A percentile compares a stretch with the other conserved stretches of the same genome.
phyloP scores from a whole-genome alignment of 148 eudicot genomes.

The Fagopyrum homotropicum region DNA sequence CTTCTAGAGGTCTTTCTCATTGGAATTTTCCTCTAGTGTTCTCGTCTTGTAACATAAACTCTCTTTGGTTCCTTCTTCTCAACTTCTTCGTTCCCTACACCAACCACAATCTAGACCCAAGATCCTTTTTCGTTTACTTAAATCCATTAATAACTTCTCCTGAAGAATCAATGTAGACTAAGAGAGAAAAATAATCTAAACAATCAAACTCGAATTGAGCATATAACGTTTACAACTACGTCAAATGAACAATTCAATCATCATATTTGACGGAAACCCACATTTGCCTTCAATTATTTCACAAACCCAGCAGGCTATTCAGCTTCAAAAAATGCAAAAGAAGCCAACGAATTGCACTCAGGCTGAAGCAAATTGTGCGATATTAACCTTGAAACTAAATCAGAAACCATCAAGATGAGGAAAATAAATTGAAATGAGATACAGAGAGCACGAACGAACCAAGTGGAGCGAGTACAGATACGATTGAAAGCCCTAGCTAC shows the following conservation, averaged over 20 bases:
- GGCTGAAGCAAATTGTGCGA: background rate
- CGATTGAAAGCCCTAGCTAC: background rate
- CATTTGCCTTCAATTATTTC: background rate
- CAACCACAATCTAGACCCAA: background rate
- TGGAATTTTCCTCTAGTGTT: no score
- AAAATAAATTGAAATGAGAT: background rate
- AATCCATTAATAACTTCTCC: background rate
- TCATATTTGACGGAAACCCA: background rate
- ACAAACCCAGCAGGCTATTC: background rate
- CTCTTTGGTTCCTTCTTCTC: no score
- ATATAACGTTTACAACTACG: background rate
- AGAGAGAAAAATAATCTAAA: background rate
- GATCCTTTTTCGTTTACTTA: background rate
- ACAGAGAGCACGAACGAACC: constrained; percentile 1
- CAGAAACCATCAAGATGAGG: background rate
- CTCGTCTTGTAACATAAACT: no score
- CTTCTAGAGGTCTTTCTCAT: no score
- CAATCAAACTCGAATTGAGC: background rate
- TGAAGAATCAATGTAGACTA: background rate
- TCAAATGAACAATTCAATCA: background rate
- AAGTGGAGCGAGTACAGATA: background rate
- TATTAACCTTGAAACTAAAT: background rate
- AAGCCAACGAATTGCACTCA: background rate
- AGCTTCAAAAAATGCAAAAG: background rate
- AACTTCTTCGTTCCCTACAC: background rate